Conservation (phyloP, 805 yeast species). For the Nakazawaea ishiwadae region DNA sequence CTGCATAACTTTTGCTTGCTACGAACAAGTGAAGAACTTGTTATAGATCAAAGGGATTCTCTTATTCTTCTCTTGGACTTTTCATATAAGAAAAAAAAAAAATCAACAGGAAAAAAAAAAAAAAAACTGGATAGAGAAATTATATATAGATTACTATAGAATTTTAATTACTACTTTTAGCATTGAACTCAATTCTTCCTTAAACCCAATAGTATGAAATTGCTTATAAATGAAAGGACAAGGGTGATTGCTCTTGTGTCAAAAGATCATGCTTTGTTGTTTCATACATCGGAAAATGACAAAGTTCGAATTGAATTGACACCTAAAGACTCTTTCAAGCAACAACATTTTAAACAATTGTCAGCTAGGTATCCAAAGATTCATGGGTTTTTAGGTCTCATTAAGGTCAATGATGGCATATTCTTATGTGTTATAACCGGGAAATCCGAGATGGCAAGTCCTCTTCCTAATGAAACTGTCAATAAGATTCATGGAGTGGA, state of each 20-base stretch:
- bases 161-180: too few species aligned
- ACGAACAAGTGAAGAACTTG: conserved; percentile 53
- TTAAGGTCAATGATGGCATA: conserved; percentile 60
- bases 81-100: neutral
- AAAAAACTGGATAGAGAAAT: neutral
- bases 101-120: neutral
- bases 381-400: conserved; percentile 76
- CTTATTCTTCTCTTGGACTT: neutral
- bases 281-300: conserved; percentile 33
- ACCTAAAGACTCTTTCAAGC: conserved; percentile 31
- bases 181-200: too few species aligned
- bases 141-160: neutral
- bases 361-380: conserved; percentile 34
- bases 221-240: conserved; percentile 29
- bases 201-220: too few species aligned
- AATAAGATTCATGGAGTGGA: conserved; percentile 82
- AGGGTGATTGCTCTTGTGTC: conserved; percentile 40
- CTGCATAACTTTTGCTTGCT: conserved; percentile 81
- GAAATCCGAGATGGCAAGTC: conserved; percentile 73
- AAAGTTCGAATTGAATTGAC: conserved; percentile 48
- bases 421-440: conserved; percentile 80
- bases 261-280: conserved; percentile 38
- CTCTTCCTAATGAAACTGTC: conserved; percentile 74
- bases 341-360: conserved; percentile 35
- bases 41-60: neutral